Percentiles rank a stretch among this genome's conserved stretches.
phyloP scores from a whole-genome alignment of 345 rosid species.

The Populus tremula region DNA sequence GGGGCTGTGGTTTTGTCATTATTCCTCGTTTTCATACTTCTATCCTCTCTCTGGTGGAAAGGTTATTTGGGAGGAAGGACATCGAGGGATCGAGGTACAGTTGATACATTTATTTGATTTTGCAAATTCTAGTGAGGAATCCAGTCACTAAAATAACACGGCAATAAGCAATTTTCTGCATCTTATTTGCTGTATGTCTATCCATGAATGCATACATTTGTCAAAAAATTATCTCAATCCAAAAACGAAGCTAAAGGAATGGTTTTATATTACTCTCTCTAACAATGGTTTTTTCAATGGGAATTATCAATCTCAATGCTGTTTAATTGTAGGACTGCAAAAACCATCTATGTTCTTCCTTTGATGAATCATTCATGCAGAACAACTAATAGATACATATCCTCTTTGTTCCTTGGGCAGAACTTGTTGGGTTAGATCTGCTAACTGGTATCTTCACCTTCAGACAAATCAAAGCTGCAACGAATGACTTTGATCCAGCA shows the following conservation, averaged over 20 bases:
- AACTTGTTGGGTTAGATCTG: constrained; percentile 37
- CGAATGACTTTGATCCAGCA: constrained; percentile 43
- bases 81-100: not conserved
- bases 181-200: too few species aligned
- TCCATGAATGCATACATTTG: too few species aligned
- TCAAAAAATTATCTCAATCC: too few species aligned
- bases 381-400: not conserved
- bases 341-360: too few species aligned
- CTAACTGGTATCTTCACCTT: constrained; percentile 45
- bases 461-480: constrained; percentile 49
- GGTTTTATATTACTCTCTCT: too few species aligned
- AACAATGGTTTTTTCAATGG: too few species aligned
- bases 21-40: constrained; percentile 8
- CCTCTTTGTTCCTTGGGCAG: constrained; percentile 20
- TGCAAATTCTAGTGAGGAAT: too few species aligned
- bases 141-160: too few species aligned
- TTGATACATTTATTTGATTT: not conserved
- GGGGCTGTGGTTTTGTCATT: constrained; percentile 19
- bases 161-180: too few species aligned
- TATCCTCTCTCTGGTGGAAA: constrained; percentile 24
- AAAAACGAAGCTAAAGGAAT: too few species aligned
- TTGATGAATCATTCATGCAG: not conserved
- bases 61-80: constrained; percentile 15
- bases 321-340: too few species aligned
- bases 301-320: too few species aligned